These are phyloP conservation scores for Coniella lustricola DNA, from an alignment of 2,329 filamentous ascomycete species.

Conservation along the genomic window DNA sequence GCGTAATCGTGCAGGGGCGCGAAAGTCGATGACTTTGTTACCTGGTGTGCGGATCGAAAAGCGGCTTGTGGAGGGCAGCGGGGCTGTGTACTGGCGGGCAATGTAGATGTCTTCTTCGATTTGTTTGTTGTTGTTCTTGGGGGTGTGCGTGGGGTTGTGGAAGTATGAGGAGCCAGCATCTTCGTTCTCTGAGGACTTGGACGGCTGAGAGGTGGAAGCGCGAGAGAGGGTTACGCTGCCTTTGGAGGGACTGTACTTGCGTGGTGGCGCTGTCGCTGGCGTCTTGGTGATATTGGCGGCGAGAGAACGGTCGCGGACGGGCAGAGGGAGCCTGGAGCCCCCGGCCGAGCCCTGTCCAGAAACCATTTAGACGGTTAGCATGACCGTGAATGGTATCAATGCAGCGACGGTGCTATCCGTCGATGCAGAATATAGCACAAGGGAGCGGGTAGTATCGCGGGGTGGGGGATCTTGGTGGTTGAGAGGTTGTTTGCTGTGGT, in stretches of 20 bases:
- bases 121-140: background rate
- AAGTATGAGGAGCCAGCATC: background rate
- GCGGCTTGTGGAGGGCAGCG: conserved; percentile 32
- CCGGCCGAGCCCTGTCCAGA: conserved; percentile 10
- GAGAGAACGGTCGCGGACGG: conserved; percentile 9
- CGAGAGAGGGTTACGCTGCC: conserved; percentile 7
- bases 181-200: background rate
- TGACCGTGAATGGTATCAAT: background rate
- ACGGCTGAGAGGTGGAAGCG: conserved; percentile 12
- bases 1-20: conserved; percentile 31
- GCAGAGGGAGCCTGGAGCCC: conserved; percentile 11
- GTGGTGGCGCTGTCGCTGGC: conserved; percentile 1
- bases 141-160: background rate
- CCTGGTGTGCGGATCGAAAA: conserved; percentile 37
- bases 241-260: conserved; percentile 5
- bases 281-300: conserved; percentile 7
- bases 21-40: conserved; percentile 22
- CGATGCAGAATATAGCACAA: too few species aligned
- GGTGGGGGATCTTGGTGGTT: background rate
- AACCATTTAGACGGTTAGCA: conserved; percentile 10
- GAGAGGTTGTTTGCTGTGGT: background rate
- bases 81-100: conserved; percentile 18
- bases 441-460: too few species aligned
- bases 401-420: too few species aligned
- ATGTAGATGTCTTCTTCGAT: too few species aligned